phyloP scores from a whole-genome alignment of 129 eudicot genomes.

The Flaveria brownii region DNA sequence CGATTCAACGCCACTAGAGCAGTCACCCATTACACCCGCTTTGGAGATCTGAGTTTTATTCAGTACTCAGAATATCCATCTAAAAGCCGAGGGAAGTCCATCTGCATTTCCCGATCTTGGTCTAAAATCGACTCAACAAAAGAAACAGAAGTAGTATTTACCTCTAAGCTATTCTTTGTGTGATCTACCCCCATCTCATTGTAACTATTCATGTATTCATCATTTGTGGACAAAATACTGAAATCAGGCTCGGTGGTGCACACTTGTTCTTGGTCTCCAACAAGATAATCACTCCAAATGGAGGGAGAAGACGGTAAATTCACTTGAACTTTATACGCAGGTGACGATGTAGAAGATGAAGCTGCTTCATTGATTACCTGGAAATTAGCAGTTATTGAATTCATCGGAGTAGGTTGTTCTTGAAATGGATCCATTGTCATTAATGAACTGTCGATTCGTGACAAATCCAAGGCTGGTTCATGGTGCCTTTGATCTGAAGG shows the following conservation, averaged over 20 bases:
- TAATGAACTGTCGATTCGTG: conserved; percentile 34
- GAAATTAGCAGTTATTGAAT: conserved; percentile 31
- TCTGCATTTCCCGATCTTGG: conserved; percentile 63
- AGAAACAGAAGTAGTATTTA: conserved; percentile 45
- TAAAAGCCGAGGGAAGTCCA: conserved; percentile 56
- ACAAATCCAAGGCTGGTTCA: conserved; percentile 29
- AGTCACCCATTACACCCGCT: neutral
- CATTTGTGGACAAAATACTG: conserved; percentile 6
- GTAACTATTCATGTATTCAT: conserved; percentile 27
- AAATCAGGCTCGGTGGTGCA: conserved; percentile 32
- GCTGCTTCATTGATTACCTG: conserved; percentile 47
- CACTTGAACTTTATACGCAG: conserved; percentile 43
- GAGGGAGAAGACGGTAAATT: conserved; percentile 57
- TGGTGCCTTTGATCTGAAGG: conserved; percentile 31
- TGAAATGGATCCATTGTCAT: conserved; percentile 28
- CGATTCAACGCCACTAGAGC: neutral
- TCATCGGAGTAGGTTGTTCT: conserved; percentile 33
- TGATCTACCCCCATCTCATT: conserved; percentile 25
- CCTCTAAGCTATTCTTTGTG: conserved; percentile 29
- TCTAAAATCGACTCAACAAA: conserved; percentile 79
- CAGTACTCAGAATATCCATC: conserved; percentile 56
- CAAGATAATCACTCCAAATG: conserved; percentile 51
- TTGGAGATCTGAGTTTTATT: neutral
- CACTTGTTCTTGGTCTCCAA: conserved; percentile 43
- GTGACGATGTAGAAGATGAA: conserved; percentile 52